Evolutionary conservation across 495 filamentous ascomycete species (phyloP), one percentile per base, ranked within the genome.

Genomic region (Saxophila tyrrhenica): DNA sequence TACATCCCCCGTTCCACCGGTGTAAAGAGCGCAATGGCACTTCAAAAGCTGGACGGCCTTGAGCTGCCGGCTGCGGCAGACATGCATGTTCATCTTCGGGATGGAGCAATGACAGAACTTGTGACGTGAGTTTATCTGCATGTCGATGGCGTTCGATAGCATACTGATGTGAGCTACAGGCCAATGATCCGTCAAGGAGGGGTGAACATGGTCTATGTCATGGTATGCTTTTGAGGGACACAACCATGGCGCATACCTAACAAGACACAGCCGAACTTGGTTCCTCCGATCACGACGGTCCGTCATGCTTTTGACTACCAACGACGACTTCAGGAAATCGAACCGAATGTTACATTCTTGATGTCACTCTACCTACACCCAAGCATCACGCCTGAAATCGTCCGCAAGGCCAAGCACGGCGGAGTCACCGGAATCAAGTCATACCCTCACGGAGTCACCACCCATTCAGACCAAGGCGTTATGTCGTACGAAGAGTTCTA

Each of bases 341-440:
- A 84, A 47, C 82, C 84, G 0, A 75, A 78, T 35, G 82, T 95
- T 42, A 81, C 77, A 52, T 95, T 81, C 64, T 78, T 95, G 52
- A 94, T 96, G 89, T 85, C 87, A 2, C 75, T 96, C 23, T 96
- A 92, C 65, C 79, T 94, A 35, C 83, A 87, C 62, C 75, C 83
- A 44, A 77, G 72, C 24, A 77, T 95, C 48, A 94, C 85, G 2
- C 85, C 89, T 5, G 84, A 85, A 32, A 80, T 80, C 13, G 87
- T 96, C 53, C 74, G 76, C 43, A 79, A 85, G 60, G 89, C 88
- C 23, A 83, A 81, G 62, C 66, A 69, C 50, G 75, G 77, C 32
- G 82, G 82, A 1, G 77, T 86, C 49, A 70, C 72, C 32, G 83
- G 83, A 19, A 77, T 88, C 43, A 89, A 75, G 54, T 64, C 64